A percentile compares a stretch with the other conserved stretches of the same genome.
Evolutionary conservation across 2,329 filamentous ascomycete genomes (phyloP).

Genomic region (Didymella glomerata): DNA sequence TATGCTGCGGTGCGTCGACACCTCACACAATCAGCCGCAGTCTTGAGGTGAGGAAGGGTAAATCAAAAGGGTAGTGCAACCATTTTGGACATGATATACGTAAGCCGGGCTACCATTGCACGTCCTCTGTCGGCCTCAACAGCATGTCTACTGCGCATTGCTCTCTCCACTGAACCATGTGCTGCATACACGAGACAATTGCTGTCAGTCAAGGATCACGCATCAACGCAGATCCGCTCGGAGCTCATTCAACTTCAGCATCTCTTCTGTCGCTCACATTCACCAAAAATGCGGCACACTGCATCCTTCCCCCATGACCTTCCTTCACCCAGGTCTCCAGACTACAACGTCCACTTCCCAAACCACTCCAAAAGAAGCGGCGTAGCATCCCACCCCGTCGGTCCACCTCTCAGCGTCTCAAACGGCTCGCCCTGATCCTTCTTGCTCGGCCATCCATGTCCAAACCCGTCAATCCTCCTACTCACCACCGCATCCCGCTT

Average conservation of each 20-base stretch:
- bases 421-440: constrained; percentile 29
- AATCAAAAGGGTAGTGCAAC: neutral
- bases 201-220: neutral
- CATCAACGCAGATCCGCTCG: neutral
- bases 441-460: constrained; percentile 38
- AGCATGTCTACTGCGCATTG: neutral
- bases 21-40: neutral
- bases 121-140: neutral
- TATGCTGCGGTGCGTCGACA: neutral
- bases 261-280: neutral
- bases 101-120: neutral
- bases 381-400: constrained; percentile 37
- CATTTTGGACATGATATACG: neutral
- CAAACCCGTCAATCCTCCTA: constrained; percentile 28
- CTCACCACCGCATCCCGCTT: constrained; percentile 27
- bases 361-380: constrained; percentile 34
- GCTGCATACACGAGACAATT: neutral
- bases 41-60: neutral
- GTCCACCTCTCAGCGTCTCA: constrained; percentile 29
- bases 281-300: neutral
- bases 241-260: neutral
- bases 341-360: constrained; percentile 25
- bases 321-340: neutral
- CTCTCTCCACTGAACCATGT: neutral
- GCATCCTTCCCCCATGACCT: neutral